A percentile compares a stretch with the other conserved stretches of the same genome.
Conservation (phyloP, 305 asterid species). For the Fraxinus ornus region DNA sequence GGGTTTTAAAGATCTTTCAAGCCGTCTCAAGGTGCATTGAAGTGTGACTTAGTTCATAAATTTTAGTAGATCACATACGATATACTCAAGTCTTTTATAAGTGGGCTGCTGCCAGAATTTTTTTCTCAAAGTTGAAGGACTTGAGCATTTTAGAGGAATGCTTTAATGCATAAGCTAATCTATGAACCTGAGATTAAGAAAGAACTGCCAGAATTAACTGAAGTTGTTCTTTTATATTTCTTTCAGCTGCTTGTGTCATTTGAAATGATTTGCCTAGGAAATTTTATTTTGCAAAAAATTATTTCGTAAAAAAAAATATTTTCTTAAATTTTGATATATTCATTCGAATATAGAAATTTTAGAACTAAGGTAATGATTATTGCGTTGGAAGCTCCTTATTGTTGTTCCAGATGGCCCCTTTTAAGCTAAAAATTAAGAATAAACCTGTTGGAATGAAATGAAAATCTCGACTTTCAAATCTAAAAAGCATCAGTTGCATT, state of each 20-base stretch:
- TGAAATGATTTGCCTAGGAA: neutral
- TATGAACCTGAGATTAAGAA: neutral
- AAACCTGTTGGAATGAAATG: neutral
- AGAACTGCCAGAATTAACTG: neutral
- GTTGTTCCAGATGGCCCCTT: neutral
- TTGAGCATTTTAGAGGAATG: neutral
- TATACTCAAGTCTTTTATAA: neutral
- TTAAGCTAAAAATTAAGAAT: neutral
- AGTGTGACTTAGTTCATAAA: neutral
- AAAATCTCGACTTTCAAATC: neutral
- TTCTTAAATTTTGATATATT: neutral
- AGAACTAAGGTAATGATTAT: neutral
- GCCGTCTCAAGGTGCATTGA: constrained; percentile 79
- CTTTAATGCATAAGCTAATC: neutral
- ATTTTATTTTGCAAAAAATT: neutral
- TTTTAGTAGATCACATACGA: neutral
- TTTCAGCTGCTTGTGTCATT: neutral
- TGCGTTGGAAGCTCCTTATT: neutral
- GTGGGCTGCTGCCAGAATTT: neutral
- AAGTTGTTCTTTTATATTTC: neutral
- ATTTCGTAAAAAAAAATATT: too few relatives aligned
- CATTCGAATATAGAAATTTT: neutral
- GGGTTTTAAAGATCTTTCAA: constrained; percentile 94
- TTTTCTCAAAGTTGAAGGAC: neutral
- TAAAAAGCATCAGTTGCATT: neutral